A percentile compares a stretch with the other conserved stretches of the same genome.
These are phyloP conservation scores for Fusarium brevicatenulatum DNA, from an alignment of 2,329 filamentous ascomycete species.

Conservation along the genomic window DNA sequence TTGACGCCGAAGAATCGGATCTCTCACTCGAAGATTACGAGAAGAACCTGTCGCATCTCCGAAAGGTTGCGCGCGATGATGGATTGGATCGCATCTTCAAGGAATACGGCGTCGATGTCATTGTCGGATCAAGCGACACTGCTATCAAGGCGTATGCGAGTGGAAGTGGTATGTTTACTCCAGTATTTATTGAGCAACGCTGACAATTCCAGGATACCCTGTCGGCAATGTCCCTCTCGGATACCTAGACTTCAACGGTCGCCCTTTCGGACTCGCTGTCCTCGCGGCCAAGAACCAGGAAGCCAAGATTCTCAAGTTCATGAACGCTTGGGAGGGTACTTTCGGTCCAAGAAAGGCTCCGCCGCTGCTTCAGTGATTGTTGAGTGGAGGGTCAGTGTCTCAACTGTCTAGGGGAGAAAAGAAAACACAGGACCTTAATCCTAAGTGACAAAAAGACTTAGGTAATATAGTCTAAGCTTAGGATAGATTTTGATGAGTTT, in stretches of 20 bases:
- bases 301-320: neutral
- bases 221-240: neutral
- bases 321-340: neutral
- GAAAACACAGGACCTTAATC: no score
- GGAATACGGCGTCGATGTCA: neutral
- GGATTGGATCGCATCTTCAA: neutral
- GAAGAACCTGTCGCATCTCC: neutral
- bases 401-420: no score
- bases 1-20: neutral
- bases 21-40: neutral
- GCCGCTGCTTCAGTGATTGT: neutral
- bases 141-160: neutral
- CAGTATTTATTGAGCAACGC: accelerated
- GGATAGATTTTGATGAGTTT: no score
- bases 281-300: neutral
- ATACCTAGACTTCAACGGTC: neutral
- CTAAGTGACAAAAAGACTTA: no score
- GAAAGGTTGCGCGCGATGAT: neutral
- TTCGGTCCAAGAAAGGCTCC: neutral
- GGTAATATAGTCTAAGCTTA: no score
- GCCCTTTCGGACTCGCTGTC: neutral
- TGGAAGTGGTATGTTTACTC: neutral
- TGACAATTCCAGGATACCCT: neutral
- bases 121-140: neutral
- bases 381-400: neutral